These are phyloP conservation scores for barrel medic (Medicago truncatula) DNA, from an alignment of 306 rosid genomes.

Conservation along the genomic window DNA sequence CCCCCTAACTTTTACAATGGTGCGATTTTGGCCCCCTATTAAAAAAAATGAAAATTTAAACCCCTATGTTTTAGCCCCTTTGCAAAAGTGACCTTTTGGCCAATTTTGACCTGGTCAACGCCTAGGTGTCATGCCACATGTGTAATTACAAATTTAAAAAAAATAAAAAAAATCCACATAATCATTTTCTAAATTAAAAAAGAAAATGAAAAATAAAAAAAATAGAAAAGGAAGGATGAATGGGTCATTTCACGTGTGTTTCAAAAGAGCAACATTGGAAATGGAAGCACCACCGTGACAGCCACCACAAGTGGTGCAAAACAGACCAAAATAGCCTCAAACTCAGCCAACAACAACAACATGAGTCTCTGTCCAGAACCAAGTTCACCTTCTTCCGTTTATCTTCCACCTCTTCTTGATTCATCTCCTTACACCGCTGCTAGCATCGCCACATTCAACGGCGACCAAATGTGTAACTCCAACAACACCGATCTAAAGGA, in stretches of 20 bases:
- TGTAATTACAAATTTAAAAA: no score
- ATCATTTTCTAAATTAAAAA: no score
- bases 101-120: no score
- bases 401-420: constrained; percentile 88
- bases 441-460: constrained; percentile 35
- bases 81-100: no score
- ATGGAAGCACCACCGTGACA: constrained; percentile 39
- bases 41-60: no score
- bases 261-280: constrained; percentile 58
- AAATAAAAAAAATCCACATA: no score
- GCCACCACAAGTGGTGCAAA: constrained; percentile 51
- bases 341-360: constrained; percentile 21
- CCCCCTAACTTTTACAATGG: no score
- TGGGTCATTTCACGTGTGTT: constrained; percentile 98
- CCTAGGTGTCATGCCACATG: no score
- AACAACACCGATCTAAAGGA: constrained; percentile 61
- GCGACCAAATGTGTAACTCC: constrained; percentile 62
- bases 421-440: constrained; percentile 59
- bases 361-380: constrained; percentile 61
- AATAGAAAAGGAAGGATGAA: constrained; percentile 93
- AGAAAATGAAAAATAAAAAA: no score
- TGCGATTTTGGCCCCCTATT: no score
- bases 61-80: no score
- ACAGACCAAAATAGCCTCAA: constrained; percentile 50
- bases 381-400: constrained; percentile 80